Base-by-base conservation (phyloP, 129 eudicot genomes). In the Helianthus tuberosus region DNA sequence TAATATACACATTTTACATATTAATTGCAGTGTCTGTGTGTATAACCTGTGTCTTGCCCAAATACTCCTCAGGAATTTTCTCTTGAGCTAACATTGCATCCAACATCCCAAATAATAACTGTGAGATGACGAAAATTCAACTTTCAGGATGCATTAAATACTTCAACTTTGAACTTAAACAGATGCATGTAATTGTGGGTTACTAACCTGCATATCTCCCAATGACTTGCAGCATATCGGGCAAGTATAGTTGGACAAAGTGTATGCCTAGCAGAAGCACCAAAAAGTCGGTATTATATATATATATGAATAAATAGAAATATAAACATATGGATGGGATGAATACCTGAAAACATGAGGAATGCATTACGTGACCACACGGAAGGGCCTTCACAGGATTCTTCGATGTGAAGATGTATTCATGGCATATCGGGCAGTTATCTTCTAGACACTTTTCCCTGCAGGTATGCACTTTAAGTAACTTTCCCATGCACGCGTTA, bases 171-270 rank as follows among this genome's bases (percentile, higher is more conserved):
- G 32, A 9, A 13, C 3, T 29, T 29, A 14, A 13, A 15, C 54
- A 43, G 1, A 49, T 27, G 50, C 11, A 13, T 29, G 16, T 13
- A 23, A 29, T 53, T 17, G 16, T 57, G 23, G 36, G 3, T 11
- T 39, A 75, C 84, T 64, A 11, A 87, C 98, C 96, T 93, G 92
- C 97, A 94, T 88, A 76, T 94, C 83, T 47, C 98, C 98, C 38
- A 94, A 82, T 66, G 98, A 90, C 86, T 94, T 94, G 97, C 98
- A 84, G 84, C 98, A 94, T 23, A 94, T 86, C 14, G 98, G 98
- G 72, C 98, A 94, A 39, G 87, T 90, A 69, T 91, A 94, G 73
- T 74, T 85, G 15, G 87, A 68, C 69, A 81, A 78, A 74, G 99
- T 94, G 80, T 94, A 91, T 36, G 86, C 99, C 99, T 94, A 66